Evolutionary conservation across 202 grass and related monocot species (phyloP), one percentile per base, ranked within the genome.

Genomic region (Bolboschoenoplectus hybrid): DNA sequence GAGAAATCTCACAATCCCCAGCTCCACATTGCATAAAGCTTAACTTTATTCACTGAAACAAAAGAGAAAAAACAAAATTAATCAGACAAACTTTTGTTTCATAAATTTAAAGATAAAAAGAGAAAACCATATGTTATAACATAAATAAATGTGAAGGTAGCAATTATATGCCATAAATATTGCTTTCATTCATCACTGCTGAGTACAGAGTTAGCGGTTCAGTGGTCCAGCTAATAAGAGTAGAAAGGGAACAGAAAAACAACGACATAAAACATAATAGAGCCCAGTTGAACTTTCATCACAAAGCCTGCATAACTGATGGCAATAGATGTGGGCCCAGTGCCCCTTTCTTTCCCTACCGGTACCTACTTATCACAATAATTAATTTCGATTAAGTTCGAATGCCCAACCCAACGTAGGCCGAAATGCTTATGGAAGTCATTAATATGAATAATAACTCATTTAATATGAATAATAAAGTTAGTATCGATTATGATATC

Each of bases 1-100:
- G 65, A 82, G 81, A 85, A 55, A 60, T 10, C 46, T 84, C 81
- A 84, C 81, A 67, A 52, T n/a, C 50, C 47, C 64, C 64, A 70
- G 50, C 81, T 53, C 81, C 63, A 84, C 81, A 84, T 84, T 50
- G 64, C 63, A 84, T 39, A 12, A 71, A 71, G 46, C 44, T 9
- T 40, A 32, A 36, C 36, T 39, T 66, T 38, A 38, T 52, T 83
- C 63, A 66, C 62, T 83, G 81, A 67, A 77, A 50, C 44, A 83
- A 66, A 83, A 39, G 0, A 34, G 12, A 53, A n/a, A 9, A 9
- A 26, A 26, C 26, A 26, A 69, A 35, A 32, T 4, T 51, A 32
- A 52, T 74, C 71, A 74, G 46, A 74, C 9, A 74, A 67, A 9
- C 12, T 13, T 35, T 52, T 34, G 6, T 74, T 74, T 32, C 46